These are phyloP conservation scores for Hypoxylon fragiforme DNA, from an alignment of 495 filamentous ascomycete species.

Conservation along the genomic window DNA sequence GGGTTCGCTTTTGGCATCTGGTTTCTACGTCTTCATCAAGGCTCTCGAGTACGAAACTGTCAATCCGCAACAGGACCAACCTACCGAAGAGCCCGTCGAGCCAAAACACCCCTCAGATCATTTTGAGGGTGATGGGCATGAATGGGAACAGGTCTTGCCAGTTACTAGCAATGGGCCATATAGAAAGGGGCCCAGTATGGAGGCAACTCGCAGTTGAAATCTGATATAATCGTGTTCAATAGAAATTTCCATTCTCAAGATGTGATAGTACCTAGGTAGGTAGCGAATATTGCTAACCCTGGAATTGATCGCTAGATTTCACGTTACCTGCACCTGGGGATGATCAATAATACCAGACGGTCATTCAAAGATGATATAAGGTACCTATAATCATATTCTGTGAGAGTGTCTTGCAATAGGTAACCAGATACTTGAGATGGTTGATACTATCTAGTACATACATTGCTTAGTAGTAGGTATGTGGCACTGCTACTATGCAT, in stretches of 20 bases:
- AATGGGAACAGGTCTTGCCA: constrained; percentile 8
- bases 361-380: too few relatives aligned
- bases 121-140: background rate
- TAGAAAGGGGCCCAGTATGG: background rate
- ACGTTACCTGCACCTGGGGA: too few relatives aligned
- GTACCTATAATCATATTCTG: too few relatives aligned
- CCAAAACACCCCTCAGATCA: background rate
- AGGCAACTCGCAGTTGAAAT: constrained; percentile 1
- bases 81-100: background rate
- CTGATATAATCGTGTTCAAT: background rate
- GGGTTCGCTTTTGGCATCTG: constrained; percentile 64
- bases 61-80: constrained; percentile 55
- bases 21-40: constrained; percentile 69
- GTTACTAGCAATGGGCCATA: constrained; percentile 1
- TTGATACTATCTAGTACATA: too few relatives aligned
- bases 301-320: too few relatives aligned
- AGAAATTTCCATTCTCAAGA: background rate
- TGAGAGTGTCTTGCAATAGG: too few relatives aligned
- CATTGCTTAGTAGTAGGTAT: too few relatives aligned
- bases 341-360: too few relatives aligned
- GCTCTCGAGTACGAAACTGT: constrained; percentile 72
- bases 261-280: too few relatives aligned
- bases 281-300: too few relatives aligned
- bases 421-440: too few relatives aligned
- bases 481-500: too few relatives aligned